Conservation (phyloP, 805 yeast species). For the Saccharomycopsis malanga region DNA sequence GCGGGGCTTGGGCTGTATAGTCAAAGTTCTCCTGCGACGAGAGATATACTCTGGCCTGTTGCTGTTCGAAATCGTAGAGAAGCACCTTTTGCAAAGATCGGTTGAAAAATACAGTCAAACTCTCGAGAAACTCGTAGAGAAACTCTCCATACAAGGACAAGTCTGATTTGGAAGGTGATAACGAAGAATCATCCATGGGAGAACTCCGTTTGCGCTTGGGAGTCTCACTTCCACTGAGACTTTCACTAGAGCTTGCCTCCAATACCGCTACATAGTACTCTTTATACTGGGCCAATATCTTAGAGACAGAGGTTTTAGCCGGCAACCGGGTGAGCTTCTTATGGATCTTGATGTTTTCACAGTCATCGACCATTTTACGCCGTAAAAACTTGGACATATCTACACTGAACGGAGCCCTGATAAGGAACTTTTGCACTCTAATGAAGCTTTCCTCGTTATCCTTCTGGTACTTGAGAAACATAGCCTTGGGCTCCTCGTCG, state of each 20-base stretch:
- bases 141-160: slow-evolving; percentile 38
- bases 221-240: background rate
- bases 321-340: slow-evolving; percentile 65
- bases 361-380: slow-evolving; percentile 73
- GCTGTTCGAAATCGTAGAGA: background rate
- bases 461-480: background rate
- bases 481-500: background rate
- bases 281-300: slow-evolving; percentile 45
- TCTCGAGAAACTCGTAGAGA: slow-evolving; percentile 45
- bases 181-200: background rate
- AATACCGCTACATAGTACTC: slow-evolving; percentile 23
- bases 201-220: background rate
- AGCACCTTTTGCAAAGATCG: background rate
- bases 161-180: background rate
- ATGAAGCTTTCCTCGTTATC: background rate
- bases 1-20: background rate
- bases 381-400: slow-evolving; percentile 62
- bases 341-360: slow-evolving; percentile 84
- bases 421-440: slow-evolving; percentile 22
- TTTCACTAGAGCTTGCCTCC: background rate
- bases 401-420: slow-evolving; percentile 38
- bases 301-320: slow-evolving; percentile 42
- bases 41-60: background rate
- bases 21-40: background rate
- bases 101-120: background rate